Evolutionary conservation across 73 alveolate species (phyloP).

Genomic region (Blepharisma stoltei): DNA sequence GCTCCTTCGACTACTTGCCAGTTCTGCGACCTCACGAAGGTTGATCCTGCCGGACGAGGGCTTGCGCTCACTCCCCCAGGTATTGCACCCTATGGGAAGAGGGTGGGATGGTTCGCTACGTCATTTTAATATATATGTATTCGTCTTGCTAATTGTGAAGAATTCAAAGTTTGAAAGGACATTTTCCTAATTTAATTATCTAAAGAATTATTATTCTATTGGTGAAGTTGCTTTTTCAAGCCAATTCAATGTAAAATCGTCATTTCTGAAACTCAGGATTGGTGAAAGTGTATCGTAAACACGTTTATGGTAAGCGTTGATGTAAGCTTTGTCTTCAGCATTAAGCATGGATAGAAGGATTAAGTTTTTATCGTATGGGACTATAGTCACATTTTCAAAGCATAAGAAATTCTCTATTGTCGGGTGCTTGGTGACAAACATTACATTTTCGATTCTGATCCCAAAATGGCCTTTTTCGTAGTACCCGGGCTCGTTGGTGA

Average conservation of each 20-base stretch:
- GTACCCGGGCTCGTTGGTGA: slow-evolving; percentile 90
- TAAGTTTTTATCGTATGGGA: slow-evolving; percentile 90
- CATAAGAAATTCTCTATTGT: slow-evolving; percentile 42
- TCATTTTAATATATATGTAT: too few species aligned
- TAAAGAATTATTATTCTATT: slow-evolving; percentile 16
- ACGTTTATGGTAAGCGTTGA: slow-evolving; percentile 68
- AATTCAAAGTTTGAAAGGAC: slow-evolving; percentile 15
- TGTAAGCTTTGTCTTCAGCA: slow-evolving; percentile 62
- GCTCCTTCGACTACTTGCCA: too few species aligned
- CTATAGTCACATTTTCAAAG: slow-evolving; percentile 85
- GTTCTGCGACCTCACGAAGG: too few species aligned
- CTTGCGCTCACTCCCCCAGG: too few species aligned
- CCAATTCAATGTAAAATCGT: slow-evolving; percentile 37
- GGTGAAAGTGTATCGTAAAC: slow-evolving; percentile 65
- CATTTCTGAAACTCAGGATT: slow-evolving; percentile 34
- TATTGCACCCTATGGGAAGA: too few species aligned
- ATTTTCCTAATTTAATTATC: not conserved
- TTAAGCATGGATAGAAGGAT: slow-evolving; percentile 67
- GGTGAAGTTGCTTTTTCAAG: slow-evolving; percentile 40
- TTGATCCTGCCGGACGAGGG: too few species aligned
- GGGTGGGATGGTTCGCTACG: too few species aligned
- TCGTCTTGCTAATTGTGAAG: not conserved
- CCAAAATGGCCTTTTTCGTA: slow-evolving; percentile 91
- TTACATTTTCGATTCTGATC: slow-evolving; percentile 90
- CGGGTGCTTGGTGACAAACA: slow-evolving; percentile 62